Evolutionary conservation across 2,329 filamentous ascomycete genomes (phyloP), one percentile per base, ranked within the genome.

Genomic region (Fragosphaeria purpurea): DNA sequence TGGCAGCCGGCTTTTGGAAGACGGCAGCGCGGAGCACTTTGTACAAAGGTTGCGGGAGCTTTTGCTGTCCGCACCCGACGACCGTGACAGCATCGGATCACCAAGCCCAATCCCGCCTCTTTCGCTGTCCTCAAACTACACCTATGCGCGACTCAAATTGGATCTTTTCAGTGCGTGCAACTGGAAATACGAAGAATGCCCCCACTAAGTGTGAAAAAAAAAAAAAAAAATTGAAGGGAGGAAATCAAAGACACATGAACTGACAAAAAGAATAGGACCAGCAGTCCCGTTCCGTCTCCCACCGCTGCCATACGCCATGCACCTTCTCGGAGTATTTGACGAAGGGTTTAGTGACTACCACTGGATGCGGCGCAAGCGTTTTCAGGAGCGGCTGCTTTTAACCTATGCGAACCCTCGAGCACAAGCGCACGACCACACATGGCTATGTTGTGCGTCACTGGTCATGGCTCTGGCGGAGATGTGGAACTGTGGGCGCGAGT

Each of bases 261-360:
- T 40, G 43, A 41, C 41, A 7, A 3, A 1, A 6, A 13, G 3
- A 8, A 31, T 53, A 44, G 55, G 55, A 30, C 47, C 53, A 3
- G 50, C 55, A 30, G 52, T 57, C 11, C 50, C 52, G 0, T 55
- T 57, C 22, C 50, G 54, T 35, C 47, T 58, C 3, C 56, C 53
- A 7, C 55, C 56, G 0, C 35, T 49, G 5, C 55, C 50, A 12
- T 56, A 57, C 22, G 50, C 56, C 4, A 48, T 57, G 33, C 50
- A 53, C 32, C 49, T 58, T 5, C 42, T 57, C 6, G 33, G 52
- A 5, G 44, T 53, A 1, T 58, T 57, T 13, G 56, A 58, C 32
- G 55, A 57, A 32, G 53, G 53, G 6, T 58, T 57, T 31, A 48
- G 56, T 37, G 56, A 56, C 33, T 58, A 57, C n/a, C 56, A 58